Percentiles rank a stretch among this genome's conserved stretches.
Evolutionary conservation across 805 yeast genomes (phyloP).

Genomic region (Ogataea trehalophila): DNA sequence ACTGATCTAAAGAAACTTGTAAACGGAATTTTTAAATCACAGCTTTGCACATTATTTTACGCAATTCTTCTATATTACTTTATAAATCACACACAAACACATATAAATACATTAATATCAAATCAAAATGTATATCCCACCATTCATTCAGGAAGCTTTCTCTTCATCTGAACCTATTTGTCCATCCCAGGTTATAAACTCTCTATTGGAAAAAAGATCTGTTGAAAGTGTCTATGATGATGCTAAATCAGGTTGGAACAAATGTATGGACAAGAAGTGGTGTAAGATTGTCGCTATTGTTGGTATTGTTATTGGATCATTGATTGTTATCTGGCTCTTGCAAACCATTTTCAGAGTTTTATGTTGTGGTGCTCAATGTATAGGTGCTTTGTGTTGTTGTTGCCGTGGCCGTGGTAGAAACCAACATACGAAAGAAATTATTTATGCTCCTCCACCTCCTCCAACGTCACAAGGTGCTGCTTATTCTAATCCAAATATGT

Average conservation of each 20-base stretch:
- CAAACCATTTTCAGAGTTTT: conserved; percentile 51
- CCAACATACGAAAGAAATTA: conserved; percentile 4
- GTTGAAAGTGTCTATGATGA: conserved; percentile 3
- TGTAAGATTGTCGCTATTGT: conserved; percentile 78
- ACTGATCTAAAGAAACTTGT: no score
- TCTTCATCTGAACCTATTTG: conserved; percentile 12
- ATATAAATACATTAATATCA: no score
- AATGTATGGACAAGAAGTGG: conserved; percentile 72
- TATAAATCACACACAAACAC: no score
- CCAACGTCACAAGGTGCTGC: conserved; percentile 19
- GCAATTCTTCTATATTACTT: no score
- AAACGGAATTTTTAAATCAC: no score
- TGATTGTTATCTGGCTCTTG: conserved; percentile 53
- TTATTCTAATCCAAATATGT: conserved; percentile 29
- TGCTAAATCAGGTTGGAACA: conserved; percentile 47
- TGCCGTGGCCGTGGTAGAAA: conserved; percentile 20
- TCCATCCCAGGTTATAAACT: conserved; percentile 16
- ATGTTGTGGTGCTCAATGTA: conserved; percentile 51
- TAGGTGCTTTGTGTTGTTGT: conserved; percentile 46
- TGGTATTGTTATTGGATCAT: conserved; percentile 54
- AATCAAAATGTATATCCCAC: conserved; percentile 17
- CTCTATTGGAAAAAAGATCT: conserved; percentile 14
- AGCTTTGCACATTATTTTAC: no score
- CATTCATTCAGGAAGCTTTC: conserved; percentile 13
- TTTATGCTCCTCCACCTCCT: conserved; percentile 16